phyloP scores from a whole-genome alignment of 768 basidiomycete genomes.

The Podaxis mareebaensis region DNA sequence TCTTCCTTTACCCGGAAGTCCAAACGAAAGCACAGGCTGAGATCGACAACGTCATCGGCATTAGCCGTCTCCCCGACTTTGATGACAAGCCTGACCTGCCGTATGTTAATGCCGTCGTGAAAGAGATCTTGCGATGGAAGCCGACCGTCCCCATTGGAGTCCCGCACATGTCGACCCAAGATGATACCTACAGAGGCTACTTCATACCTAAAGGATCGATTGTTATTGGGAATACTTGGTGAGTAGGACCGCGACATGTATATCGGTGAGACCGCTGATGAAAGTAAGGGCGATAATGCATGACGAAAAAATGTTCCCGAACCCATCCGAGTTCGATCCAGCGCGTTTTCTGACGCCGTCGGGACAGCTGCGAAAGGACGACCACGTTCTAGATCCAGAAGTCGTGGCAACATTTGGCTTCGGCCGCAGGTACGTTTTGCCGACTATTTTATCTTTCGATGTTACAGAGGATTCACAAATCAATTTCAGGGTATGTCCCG shows the following conservation, averaged over 20 bases:
- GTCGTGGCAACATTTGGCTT: conserved; percentile 16
- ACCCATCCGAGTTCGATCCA: conserved; percentile 24
- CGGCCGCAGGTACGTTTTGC: conserved; percentile 13
- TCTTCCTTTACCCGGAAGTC: conserved; percentile 29
- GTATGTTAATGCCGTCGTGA: conserved; percentile 33
- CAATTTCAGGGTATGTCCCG: conserved; percentile 1
- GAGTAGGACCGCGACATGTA: background rate
- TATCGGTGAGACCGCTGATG: background rate
- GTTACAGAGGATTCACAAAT: background rate
- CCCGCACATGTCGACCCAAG: conserved; percentile 27
- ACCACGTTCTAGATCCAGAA: conserved; percentile 5
- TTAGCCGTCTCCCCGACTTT: conserved; percentile 32
- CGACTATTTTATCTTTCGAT: background rate
- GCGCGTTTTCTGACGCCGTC: conserved; percentile 18
- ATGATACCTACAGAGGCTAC: conserved; percentile 41
- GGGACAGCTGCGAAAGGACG: conserved; percentile 6
- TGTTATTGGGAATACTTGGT: conserved; percentile 30
- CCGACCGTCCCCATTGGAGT: conserved; percentile 27
- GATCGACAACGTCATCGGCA: conserved; percentile 35
- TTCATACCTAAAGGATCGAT: conserved; percentile 39
- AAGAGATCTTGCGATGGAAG: conserved; percentile 32
- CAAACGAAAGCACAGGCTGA: conserved; percentile 41
- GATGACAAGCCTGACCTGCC: conserved; percentile 34
- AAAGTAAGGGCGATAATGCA: conserved; percentile 6
- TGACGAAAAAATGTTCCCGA: conserved; percentile 20